A percentile compares a stretch with the other conserved stretches of the same genome.
Conservation (phyloP, 1,284 basidiomycete species). For the Ustilago shanxiensis region DNA sequence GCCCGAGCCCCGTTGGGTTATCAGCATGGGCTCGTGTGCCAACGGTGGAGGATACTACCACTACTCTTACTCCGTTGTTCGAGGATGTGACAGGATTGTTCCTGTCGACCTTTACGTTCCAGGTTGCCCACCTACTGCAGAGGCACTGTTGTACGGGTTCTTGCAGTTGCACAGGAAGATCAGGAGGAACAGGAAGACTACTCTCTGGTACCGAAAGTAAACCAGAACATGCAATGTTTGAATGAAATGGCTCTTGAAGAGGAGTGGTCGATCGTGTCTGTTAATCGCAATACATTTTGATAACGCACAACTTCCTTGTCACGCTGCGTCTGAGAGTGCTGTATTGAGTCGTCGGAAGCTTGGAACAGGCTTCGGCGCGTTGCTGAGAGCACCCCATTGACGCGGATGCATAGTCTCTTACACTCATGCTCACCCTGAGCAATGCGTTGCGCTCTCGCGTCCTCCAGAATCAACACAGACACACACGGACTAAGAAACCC, state of each 20-base stretch:
- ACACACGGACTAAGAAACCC: neutral
- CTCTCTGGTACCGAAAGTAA: constrained; percentile 81
- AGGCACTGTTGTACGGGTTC: constrained; percentile 79
- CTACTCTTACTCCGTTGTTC: constrained; percentile 97
- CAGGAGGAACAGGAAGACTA: constrained; percentile 87
- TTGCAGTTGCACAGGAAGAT: constrained; percentile 98
- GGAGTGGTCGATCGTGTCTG: neutral
- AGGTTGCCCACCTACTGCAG: constrained; percentile 88
- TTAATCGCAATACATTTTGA: constrained; percentile 12
- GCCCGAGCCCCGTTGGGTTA: constrained; percentile 80
- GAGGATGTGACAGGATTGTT: constrained; percentile 99
- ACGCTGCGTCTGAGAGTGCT: neutral
- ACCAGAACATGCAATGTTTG: neutral
- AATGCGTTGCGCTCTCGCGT: neutral
- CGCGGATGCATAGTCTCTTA: too few relatives aligned
- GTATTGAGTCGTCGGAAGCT: neutral
- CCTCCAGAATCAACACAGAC: neutral
- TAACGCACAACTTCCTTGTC: neutral
- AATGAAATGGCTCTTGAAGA: too few relatives aligned
- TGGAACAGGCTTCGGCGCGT: too few relatives aligned
- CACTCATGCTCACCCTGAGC: too few relatives aligned
- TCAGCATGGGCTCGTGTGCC: constrained; percentile 99
- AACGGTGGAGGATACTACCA: constrained; percentile 96
- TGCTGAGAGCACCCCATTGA: too few relatives aligned
- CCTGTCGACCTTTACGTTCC: constrained; percentile 90